A percentile compares a stretch with the other conserved stretches of the same genome.
phyloP scores from a whole-genome alignment of 2,329 filamentous ascomycete species.

The Penicillium sp. region DNA sequence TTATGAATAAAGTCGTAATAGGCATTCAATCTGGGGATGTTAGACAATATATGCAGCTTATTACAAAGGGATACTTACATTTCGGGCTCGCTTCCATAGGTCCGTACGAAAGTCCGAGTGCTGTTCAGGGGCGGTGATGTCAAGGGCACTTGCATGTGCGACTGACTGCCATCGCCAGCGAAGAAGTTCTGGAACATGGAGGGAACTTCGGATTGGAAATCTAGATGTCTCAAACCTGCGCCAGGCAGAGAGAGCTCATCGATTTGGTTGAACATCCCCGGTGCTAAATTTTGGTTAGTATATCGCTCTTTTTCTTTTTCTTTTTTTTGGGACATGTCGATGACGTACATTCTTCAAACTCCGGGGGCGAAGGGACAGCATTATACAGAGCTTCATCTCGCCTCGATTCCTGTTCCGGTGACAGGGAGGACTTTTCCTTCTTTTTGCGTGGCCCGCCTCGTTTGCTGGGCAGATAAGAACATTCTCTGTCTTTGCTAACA shows the following conservation, averaged over 20 bases:
- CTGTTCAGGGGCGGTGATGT: constrained; percentile 23
- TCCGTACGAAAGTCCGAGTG: constrained; percentile 28
- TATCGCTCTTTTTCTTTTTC: background rate
- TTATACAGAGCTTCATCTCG: constrained; percentile 19
- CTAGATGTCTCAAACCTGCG: constrained; percentile 34
- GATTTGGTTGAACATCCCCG: constrained; percentile 35
- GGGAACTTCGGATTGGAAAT: constrained; percentile 31
- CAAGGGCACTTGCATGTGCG: constrained; percentile 24
- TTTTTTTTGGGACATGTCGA: background rate
- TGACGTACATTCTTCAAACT: constrained; percentile 29
- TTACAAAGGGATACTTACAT: constrained; percentile 26
- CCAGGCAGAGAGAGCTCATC: constrained; percentile 35
- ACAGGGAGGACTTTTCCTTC: constrained; percentile 24
- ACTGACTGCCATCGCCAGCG: constrained; percentile 17
- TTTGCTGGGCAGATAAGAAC: constrained; percentile 39
- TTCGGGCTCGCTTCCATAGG: constrained; percentile 35
- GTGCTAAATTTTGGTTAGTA: constrained; percentile 21
- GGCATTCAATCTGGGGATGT: constrained; percentile 33
- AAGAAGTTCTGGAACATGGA: constrained; percentile 35
- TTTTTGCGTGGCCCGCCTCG: constrained; percentile 39
- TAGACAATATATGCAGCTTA: constrained; percentile 8
- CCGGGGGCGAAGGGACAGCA: constrained; percentile 17
- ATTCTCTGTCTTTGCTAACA: constrained; percentile 33
- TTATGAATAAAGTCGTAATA: constrained; percentile 41
- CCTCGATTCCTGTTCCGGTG: constrained; percentile 16